Evolutionary conservation across 176 grass and related monocot species (phyloP), one percentile per base, ranked within the genome.

Genomic region (Urochloa ruziziensis): DNA sequence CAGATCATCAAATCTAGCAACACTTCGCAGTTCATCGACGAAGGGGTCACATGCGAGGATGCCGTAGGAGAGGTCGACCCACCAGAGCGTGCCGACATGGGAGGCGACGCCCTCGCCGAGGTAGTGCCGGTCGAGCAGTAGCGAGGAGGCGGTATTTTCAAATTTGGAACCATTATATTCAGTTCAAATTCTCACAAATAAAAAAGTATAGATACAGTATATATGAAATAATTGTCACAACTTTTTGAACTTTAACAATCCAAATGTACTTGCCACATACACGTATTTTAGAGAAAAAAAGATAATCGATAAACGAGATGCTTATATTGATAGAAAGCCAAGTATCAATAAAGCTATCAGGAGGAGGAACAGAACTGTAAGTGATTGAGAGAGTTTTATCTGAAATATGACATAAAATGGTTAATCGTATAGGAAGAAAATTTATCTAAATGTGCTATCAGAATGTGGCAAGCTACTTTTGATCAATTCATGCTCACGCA

Each of bases 371-470:
- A n/a, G n/a, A 99, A 90, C 93, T 99, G 69, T 99, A 99, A 67
- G 93, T 99, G 75, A 99, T 99, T 82, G 92, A 61, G 54, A 96
- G 89, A 68, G 96, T 87, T 58, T 99, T 93, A 83, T 92, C 96
- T 99, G 85, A 80, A 82, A 89, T 25, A 47, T n/a, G 28, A 79
- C 12, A 80, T 29, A 72, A 74, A 42, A 60, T 82, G 51, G 21
- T 12, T 73, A 30, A 65, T 78, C 37, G 35, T 49, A 83, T 79
- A 74, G 42, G 7, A 78, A 51, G 25, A 21, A 77, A 87, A 66
- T 52, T 21, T 51, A 86, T 75, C 23, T 57, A 59, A 59, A 72
- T 80, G 49, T 63, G 17, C 30, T 84, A 75, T 70, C 47, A 92
- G 42, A 53, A 67, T 62, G 15, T 77, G 47, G 67, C 51, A 27